These are phyloP conservation scores for Hyphodiscus hymeniophilus DNA, from an alignment of 495 filamentous ascomycete genomes.

Conservation along the genomic window DNA sequence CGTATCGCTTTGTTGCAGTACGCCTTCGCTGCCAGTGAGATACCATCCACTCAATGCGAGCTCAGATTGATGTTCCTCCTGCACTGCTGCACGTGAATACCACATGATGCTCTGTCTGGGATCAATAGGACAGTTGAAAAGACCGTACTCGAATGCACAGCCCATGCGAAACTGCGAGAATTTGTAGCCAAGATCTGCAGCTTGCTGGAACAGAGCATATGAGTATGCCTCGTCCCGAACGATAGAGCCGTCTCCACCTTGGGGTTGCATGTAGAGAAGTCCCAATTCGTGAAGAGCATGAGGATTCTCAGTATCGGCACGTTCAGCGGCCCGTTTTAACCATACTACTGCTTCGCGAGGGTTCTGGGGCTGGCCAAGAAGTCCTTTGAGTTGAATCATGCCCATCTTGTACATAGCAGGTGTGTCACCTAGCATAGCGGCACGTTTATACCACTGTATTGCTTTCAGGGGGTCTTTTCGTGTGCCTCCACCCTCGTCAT, in stretches of 20 bases:
- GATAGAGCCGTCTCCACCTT: constrained; percentile 54
- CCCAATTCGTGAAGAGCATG: constrained; percentile 92
- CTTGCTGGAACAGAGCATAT: constrained; percentile 69
- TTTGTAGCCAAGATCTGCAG: constrained; percentile 88
- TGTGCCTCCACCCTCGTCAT: constrained; percentile 87
- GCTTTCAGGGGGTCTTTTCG: constrained; percentile 85
- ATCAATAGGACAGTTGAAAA: constrained; percentile 74
- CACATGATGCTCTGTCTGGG: constrained; percentile 77
- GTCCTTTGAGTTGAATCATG: constrained; percentile 86
- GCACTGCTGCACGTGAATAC: constrained; percentile 86
- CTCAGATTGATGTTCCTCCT: constrained; percentile 92
- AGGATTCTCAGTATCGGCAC: constrained; percentile 81
- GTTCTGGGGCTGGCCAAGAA: constrained; percentile 84
- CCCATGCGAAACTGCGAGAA: constrained; percentile 89
- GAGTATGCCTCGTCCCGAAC: constrained; percentile 76
- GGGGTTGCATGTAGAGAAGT: constrained; percentile 69
- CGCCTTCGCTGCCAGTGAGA: constrained; percentile 79
- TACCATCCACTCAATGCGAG: constrained; percentile 95
- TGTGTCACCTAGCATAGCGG: constrained; percentile 80
- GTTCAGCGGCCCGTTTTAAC: constrained; percentile 88
- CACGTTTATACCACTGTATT: constrained; percentile 95
- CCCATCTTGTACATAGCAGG: constrained; percentile 98
- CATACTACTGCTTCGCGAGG: constrained; percentile 78
- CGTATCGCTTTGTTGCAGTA: constrained; percentile 85
- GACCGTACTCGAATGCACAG: constrained; percentile 81